Percentiles rank a stretch among this genome's conserved stretches.
Evolutionary conservation across 164 flowering plant genomes (phyloP).

Genomic region (Annona cherimola): DNA sequence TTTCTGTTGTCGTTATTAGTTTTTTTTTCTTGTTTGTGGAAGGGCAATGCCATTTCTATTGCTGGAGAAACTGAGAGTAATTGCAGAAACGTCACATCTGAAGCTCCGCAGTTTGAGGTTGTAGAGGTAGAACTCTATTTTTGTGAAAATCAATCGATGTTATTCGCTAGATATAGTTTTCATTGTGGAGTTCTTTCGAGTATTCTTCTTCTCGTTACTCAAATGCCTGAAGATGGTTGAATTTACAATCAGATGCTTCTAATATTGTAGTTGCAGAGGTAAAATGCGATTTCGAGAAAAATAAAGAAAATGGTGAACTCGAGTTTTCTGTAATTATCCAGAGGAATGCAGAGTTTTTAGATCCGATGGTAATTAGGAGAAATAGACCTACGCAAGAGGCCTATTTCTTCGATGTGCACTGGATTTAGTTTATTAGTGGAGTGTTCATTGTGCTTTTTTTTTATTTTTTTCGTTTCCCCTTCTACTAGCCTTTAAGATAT

Average conservation of each 20-base stretch:
- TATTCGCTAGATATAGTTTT: neutral
- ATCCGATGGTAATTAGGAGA: too few relatives aligned
- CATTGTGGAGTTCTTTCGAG: neutral
- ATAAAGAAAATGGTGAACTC: neutral
- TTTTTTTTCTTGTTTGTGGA: conserved; percentile 1
- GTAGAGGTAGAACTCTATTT: neutral
- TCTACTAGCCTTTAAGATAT: neutral
- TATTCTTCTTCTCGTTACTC: conserved; percentile 8
- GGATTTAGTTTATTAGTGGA: neutral
- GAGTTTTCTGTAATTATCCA: neutral
- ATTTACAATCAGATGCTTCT: neutral
- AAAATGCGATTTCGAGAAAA: neutral
- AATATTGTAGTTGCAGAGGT: neutral
- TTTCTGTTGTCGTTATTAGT: neutral
- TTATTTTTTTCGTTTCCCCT: neutral
- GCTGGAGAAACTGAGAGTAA: neutral
- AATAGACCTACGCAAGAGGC: neutral
- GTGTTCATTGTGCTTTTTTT: too few relatives aligned
- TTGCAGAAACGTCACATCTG: neutral
- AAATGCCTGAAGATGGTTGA: neutral
- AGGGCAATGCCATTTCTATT: neutral
- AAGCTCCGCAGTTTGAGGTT: neutral
- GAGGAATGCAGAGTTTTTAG: too few relatives aligned
- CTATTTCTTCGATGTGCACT: neutral
- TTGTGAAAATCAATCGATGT: neutral